These are phyloP conservation scores for Ophiocordyceps camponoti-floridani DNA, from an alignment of 2,329 filamentous ascomycete species.

Conservation along the genomic window DNA sequence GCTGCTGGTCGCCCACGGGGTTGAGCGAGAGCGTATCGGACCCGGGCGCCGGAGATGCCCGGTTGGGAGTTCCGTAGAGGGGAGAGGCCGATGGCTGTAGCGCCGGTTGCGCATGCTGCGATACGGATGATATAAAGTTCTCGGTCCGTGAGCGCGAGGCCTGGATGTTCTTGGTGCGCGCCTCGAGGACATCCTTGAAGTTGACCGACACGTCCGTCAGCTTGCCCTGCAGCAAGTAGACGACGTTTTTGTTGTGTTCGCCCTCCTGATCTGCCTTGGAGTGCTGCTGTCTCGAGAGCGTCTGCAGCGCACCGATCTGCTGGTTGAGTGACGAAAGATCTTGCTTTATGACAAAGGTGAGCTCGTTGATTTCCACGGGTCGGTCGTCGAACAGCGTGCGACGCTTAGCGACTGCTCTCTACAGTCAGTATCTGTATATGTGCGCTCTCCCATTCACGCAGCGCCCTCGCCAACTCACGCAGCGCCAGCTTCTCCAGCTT, in stretches of 20 bases:
- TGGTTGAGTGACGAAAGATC: conserved; percentile 72
- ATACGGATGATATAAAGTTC: conserved; percentile 87
- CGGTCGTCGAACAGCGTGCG: conserved; percentile 96
- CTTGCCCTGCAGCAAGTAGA: conserved; percentile 78
- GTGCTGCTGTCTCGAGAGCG: conserved; percentile 59
- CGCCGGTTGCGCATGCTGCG: conserved; percentile 52
- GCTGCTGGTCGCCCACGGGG: conserved; percentile 64
- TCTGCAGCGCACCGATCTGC: conserved; percentile 71
- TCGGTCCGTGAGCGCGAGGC: conserved; percentile 82
- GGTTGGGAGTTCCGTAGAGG: conserved; percentile 62
- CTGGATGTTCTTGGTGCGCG: conserved; percentile 94
- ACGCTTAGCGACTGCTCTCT: conserved; percentile 58
- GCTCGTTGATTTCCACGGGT: conserved; percentile 89
- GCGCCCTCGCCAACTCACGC: conserved; percentile 24
- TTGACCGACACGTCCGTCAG: conserved; percentile 83
- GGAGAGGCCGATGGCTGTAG: conserved; percentile 66
- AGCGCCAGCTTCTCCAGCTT: conserved; percentile 90
- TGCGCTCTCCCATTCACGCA: conserved; percentile 4
- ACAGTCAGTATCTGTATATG: conserved; percentile 2
- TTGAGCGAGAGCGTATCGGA: conserved; percentile 71
- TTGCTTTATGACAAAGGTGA: conserved; percentile 96
- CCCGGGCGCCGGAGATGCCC: conserved; percentile 47
- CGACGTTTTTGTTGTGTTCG: conserved; percentile 96
- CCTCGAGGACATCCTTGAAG: conserved; percentile 94
- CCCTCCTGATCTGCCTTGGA: conserved; percentile 64